These are phyloP conservation scores for Chlamydomonas urium DNA, from an alignment of 139 green algal genomes.

Conservation along the genomic window DNA sequence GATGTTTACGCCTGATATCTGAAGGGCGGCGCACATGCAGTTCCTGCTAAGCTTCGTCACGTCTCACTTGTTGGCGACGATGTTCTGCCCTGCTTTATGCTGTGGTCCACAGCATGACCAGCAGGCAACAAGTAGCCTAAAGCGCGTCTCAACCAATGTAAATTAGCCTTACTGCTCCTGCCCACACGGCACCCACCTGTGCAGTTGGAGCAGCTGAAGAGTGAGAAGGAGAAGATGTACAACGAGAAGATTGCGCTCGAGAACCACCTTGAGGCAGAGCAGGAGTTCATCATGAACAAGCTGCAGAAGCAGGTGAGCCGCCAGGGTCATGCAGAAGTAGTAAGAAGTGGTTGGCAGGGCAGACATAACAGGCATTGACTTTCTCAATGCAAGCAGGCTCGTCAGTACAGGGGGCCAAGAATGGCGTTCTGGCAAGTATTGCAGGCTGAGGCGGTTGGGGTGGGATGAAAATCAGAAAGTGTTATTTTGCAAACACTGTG, in stretches of 20 bases:
- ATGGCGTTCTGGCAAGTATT: no score
- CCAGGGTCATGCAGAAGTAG: no score
- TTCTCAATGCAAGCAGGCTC: not conserved
- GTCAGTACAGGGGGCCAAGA: no score
- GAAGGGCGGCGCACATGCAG: not conserved
- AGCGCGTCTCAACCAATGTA: no score
- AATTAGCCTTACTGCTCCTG: no score
- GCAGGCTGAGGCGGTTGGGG: no score
- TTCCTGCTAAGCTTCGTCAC: not conserved
- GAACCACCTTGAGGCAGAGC: slow-evolving; percentile 56
- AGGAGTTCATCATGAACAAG: slow-evolving; percentile 81
- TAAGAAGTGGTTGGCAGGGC: not conserved
- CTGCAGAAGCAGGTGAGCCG: slow-evolving; percentile 67
- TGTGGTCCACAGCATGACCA: no score
- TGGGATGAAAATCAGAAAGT: not conserved
- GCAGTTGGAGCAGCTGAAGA: slow-evolving; percentile 20
- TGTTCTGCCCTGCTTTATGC: no score
- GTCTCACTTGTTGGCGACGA: no score
- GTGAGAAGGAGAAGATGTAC: slow-evolving; percentile 45
- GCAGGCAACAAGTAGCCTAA: no score
- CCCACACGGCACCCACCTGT: no score
- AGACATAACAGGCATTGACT: slow-evolving; percentile 9
- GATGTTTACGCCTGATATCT: not conserved
- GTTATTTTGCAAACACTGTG: not conserved
- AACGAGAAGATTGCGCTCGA: slow-evolving; percentile 69